Evolutionary conservation across 257 asterid species (phyloP).

Genomic region (Petunia axillaris): DNA sequence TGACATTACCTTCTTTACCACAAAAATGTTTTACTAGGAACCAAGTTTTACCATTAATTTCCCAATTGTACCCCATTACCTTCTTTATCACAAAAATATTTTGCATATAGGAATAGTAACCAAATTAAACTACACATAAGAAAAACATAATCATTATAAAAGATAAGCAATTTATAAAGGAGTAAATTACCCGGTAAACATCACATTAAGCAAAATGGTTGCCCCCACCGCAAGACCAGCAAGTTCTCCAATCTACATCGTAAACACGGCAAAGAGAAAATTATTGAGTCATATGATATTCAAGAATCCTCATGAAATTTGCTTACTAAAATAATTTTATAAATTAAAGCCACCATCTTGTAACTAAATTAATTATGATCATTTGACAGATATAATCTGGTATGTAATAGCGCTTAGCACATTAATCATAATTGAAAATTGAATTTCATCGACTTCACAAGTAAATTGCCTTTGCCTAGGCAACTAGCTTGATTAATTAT

Average conservation of each 20-base stretch:
- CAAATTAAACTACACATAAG: neutral
- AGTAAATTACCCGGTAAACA: slow-evolving; percentile 75
- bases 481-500: too few relatives aligned
- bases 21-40: too few relatives aligned
- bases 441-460: too few relatives aligned
- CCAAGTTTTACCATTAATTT: too few relatives aligned
- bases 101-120: too few relatives aligned
- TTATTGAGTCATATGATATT: neutral
- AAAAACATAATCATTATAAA: neutral
- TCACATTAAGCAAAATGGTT: slow-evolving; percentile 78
- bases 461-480: too few relatives aligned
- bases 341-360: neutral
- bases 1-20: too few relatives aligned
- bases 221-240: slow-evolving; percentile 98
- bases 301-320: neutral
- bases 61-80: too few relatives aligned
- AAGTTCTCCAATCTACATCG: slow-evolving; percentile 81
- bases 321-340: neutral
- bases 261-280: slow-evolving; percentile 1
- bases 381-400: neutral
- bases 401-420: too few relatives aligned
- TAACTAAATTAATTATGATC: too few relatives aligned
- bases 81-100: too few relatives aligned
- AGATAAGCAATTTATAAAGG: neutral
- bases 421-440: too few relatives aligned